These are phyloP conservation scores for Powellomyces hirtus DNA, from an alignment of 192 early-diverging fungal species.

Conservation along the genomic window DNA sequence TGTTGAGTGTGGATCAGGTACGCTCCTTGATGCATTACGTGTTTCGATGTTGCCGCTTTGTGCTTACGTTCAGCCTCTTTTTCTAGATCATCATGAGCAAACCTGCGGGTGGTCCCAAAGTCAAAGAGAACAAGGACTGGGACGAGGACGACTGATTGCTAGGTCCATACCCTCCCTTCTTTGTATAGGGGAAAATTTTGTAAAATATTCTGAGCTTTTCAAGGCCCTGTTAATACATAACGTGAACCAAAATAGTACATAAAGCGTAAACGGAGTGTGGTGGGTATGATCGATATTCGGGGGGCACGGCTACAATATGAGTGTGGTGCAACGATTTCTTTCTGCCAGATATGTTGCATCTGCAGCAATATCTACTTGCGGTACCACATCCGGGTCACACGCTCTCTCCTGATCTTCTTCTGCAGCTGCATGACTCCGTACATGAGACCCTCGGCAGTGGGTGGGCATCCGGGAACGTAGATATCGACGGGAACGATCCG, in stretches of 20 bases:
- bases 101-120: constrained; percentile 88
- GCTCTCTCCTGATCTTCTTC: constrained; percentile 91
- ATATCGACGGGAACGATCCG: constrained; percentile 87
- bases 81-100: constrained; percentile 94
- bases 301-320: too few species aligned
- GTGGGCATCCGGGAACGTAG: constrained; percentile 97
- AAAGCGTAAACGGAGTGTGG: too few species aligned
- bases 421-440: constrained; percentile 97
- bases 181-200: not conserved
- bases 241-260: too few species aligned
- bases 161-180: not conserved
- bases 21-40: constrained; percentile 29
- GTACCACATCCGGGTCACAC: constrained; percentile 53
- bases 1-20: constrained; percentile 91
- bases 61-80: constrained; percentile 5
- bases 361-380: constrained; percentile 34
- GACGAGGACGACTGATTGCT: constrained; percentile 62
- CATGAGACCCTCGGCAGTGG: constrained; percentile 93
- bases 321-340: too few species aligned
- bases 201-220: too few species aligned
- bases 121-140: constrained; percentile 85
- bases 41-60: not conserved
- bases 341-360: too few species aligned
- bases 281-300: too few species aligned
- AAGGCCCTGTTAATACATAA: too few species aligned